Evolutionary conservation across 257 asterid species (phyloP).

Genomic region (Coffea eugenioides): DNA sequence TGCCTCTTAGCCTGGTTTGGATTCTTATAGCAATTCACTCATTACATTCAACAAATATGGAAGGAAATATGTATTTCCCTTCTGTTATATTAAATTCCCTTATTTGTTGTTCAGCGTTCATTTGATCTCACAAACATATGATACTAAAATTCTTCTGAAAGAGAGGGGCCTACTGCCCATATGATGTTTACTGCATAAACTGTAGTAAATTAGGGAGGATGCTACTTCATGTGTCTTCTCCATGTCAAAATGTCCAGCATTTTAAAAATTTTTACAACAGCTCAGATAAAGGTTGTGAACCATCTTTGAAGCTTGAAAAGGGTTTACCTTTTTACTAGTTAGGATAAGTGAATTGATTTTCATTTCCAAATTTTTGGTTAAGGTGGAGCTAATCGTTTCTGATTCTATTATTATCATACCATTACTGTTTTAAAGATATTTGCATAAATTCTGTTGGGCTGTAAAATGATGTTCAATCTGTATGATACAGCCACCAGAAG

Average conservation of each 20-base stretch:
- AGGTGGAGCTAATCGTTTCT: neutral
- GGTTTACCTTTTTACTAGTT: neutral
- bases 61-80: neutral
- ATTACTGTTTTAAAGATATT: neutral
- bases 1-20: neutral
- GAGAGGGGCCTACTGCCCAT: neutral
- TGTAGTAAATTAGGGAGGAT: neutral
- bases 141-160: constrained; percentile 3
- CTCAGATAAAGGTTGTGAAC: neutral
- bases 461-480: constrained; percentile 1
- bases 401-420: neutral
- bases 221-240: neutral
- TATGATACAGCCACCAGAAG: constrained; percentile 72
- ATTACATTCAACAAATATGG: neutral
- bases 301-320: neutral
- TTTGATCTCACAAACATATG: neutral
- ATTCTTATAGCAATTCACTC: neutral
- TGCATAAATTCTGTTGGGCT: neutral
- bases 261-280: neutral
- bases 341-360: neutral
- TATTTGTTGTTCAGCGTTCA: neutral
- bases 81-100: neutral
- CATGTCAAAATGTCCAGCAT: neutral
- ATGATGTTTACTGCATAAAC: neutral
- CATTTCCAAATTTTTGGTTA: neutral